Percentiles rank a stretch among this genome's conserved stretches.
Evolutionary conservation across 495 filamentous ascomycete species (phyloP).

Genomic region (Parmelia sp.): DNA sequence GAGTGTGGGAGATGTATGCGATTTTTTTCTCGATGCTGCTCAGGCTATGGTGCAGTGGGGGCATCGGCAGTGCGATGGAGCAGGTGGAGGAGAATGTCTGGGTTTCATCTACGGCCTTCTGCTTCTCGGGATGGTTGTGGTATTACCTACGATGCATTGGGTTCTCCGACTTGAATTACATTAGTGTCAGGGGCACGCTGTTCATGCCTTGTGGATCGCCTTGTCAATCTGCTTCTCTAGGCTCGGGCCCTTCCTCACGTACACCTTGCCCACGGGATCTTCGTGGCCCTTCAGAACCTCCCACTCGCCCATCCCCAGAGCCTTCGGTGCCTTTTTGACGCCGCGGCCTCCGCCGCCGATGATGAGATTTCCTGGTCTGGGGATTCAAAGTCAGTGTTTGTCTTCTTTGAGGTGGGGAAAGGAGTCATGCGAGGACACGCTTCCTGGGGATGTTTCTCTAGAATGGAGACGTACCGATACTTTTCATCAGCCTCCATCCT

Average conservation of each 20-base stretch:
- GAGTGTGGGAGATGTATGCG: too few species aligned
- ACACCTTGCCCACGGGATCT: slow-evolving; percentile 59
- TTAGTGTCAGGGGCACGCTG: not conserved
- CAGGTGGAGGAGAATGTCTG: too few species aligned
- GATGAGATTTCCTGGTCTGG: slow-evolving; percentile 70
- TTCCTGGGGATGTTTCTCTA: too few species aligned
- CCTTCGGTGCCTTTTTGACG: slow-evolving; percentile 50
- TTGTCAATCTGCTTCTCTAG: slow-evolving; percentile 9
- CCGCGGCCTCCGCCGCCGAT: slow-evolving; percentile 75
- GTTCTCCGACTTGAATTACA: not conserved
- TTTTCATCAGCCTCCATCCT: slow-evolving; percentile 58
- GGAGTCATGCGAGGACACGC: too few species aligned
- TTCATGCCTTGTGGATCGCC: not conserved
- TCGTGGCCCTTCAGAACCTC: slow-evolving; percentile 55
- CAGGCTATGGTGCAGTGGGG: too few species aligned
- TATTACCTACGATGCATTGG: too few species aligned
- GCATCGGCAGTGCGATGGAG: too few species aligned
- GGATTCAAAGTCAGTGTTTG: too few species aligned
- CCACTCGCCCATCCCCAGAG: slow-evolving; percentile 70
- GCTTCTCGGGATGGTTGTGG: too few species aligned
- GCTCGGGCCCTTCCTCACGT: slow-evolving; percentile 39
- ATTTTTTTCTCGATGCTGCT: too few species aligned
- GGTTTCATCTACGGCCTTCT: too few species aligned
- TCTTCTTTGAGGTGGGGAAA: too few species aligned
- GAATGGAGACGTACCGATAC: slow-evolving; percentile 38